Conservation (phyloP, 768 basidiomycete genomes). For the Mycena capillaripes region DNA sequence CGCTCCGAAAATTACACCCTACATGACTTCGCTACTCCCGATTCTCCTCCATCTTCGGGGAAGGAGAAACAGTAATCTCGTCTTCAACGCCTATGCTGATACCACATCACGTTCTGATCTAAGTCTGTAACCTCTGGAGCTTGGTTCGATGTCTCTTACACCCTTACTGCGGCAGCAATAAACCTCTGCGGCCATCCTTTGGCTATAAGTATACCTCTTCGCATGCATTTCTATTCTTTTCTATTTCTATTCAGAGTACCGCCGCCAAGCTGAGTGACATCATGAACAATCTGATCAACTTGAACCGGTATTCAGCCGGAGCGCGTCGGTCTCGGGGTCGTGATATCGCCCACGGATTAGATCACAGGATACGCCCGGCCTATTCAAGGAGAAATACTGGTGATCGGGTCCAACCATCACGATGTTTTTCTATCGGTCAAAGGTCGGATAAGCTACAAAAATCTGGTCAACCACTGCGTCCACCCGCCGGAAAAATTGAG, state of each 20-base stretch:
- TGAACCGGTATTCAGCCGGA: slow-evolving; percentile 27
- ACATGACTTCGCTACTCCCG: not conserved
- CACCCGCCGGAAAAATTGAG: slow-evolving; percentile 18
- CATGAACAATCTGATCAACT: slow-evolving; percentile 8
- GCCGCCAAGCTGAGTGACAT: not conserved
- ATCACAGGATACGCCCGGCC: slow-evolving; percentile 24
- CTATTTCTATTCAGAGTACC: too few species aligned
- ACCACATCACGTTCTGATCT: not conserved
- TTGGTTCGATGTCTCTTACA: too few species aligned
- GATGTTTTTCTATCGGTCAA: slow-evolving; percentile 17
- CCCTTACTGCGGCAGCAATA: not conserved
- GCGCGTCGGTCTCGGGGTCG: not conserved
- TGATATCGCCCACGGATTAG: slow-evolving; percentile 10
- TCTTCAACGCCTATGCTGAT: not conserved
- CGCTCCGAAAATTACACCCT: not conserved
- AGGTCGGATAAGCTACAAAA: slow-evolving; percentile 26
- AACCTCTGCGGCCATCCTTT: too few species aligned
- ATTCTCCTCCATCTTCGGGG: not conserved
- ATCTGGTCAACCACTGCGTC: not conserved
- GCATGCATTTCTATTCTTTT: too few species aligned
- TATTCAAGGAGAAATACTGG: slow-evolving; percentile 30
- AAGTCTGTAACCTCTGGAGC: too few species aligned
- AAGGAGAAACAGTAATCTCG: too few species aligned
- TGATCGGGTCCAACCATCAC: slow-evolving; percentile 2
- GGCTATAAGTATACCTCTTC: too few species aligned